Base-by-base conservation (phyloP, 2,329 filamentous ascomycete genomes). In the Neonectria ditissima region DNA sequence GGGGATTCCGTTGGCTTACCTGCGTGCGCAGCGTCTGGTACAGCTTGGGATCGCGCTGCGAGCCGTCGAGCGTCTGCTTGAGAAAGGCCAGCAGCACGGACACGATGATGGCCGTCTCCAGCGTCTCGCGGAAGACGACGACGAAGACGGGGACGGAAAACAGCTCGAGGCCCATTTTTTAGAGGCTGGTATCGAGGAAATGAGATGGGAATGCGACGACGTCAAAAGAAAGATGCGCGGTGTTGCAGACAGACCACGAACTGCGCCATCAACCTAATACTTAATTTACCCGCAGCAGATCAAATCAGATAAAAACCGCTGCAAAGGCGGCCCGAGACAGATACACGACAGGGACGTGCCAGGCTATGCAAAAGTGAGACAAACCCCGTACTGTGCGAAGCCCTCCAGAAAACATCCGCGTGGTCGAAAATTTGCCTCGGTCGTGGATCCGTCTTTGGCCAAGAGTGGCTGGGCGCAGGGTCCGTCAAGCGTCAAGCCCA, bases 101-200 rank as follows among this genome's bases (percentile, higher is more conserved):
- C 65, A 97, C 89, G 72, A 97, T 92, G 75, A 97, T 93, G 73
- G 87, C 90, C 1, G 91, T 92, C 82, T 97, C 93, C 56, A 97
- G 82, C 47, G 89, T 89, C 81, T 97, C 94, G 74, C 94, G 90
- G 77, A 97, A 97, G 80, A 92, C 90, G 77, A 97, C 92, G 81
- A 97, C 94, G 82, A 97, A 97, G 53, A 97, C 89, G 70, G 91
- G 91, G 13, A 93, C 88, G 63, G 91, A 87, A 76, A 94, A 94
- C 58, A 94, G 87, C 75, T 91, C 86, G 65, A 86, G 83, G 76
- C 89, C 89, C 81, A 87, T 90, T 65, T 60, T 47, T 14, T 16
- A 37, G 24, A 5, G 26, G 28, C 28, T 4, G 26, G 39, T 6
- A 6, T 26, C 6, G 24, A 26, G 6, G 37, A 9, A 9, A 4